Base-by-base conservation (phyloP, 2,329 filamentous ascomycete species). In the Thermoascus crustaceus region DNA sequence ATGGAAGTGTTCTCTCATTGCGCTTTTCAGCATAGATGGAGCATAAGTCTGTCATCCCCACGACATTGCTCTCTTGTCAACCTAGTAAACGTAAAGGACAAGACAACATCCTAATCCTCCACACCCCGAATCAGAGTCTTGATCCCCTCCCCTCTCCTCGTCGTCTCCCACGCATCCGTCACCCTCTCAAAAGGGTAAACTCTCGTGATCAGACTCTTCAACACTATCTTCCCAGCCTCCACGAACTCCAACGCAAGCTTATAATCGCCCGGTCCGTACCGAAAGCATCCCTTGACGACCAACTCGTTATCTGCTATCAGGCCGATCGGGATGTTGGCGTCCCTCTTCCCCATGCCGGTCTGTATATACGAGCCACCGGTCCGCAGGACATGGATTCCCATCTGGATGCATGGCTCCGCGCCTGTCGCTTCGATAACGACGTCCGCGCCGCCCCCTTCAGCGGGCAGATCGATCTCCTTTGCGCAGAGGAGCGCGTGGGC, bases 371-470 rank as follows among this genome's bases (percentile, higher is more conserved):
- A 39, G 4, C 49, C 52, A 4, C 49, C 51, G 5, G 38, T 38
- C 14, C 44, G 40, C 8, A 52, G 40, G 7, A 45, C 49, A 44
- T 64, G 55, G 5, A 68, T 39, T 38, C 64, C 64, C 2, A 61
- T 61, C 31, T 65, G 61, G 16, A 64, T 57, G 25, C 66, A 61
- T 7, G 54, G 54, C 19, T 57, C 53, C 1, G 61, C 63, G 7
- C 64, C 65, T 4, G 62, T 58, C 2, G 63, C 61, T 41, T 61
- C 47, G 10, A 64, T 60, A 24, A 58, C 58, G 4, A 61, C 50
- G 34, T 67, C 46, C 11, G 52, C 50, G 14, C 61, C 54, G 24
- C 62, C 34, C 0, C 62, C 61, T 27, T 65, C 53, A 58, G 18
- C 58, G 54, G 24, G 61, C 62, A 36, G 51, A 57, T 17, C 66